Conservation (phyloP, 1,284 basidiomycete genomes). For the Apiotrichum porosum region DNA sequence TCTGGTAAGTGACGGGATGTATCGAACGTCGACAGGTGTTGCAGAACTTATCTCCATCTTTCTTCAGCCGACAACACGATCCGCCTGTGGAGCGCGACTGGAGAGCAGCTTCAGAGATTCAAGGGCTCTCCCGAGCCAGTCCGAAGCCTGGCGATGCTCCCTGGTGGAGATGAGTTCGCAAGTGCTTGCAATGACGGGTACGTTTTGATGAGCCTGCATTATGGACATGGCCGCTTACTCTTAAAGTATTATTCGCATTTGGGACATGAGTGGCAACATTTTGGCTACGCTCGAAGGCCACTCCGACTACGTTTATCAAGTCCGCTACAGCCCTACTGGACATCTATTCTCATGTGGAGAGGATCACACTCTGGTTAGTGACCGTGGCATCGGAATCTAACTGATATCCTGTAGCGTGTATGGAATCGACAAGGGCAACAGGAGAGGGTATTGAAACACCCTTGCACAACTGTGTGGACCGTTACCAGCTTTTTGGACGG, state of each 20-base stretch:
- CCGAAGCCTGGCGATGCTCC: conserved; percentile 22
- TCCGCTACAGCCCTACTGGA: conserved; percentile 1
- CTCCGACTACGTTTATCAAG: conserved; percentile 32
- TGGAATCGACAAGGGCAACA: conserved; percentile 14
- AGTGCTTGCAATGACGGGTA: conserved; percentile 1
- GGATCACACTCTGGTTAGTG: conserved; percentile 34
- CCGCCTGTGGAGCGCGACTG: conserved; percentile 25
- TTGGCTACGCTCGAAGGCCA: conserved; percentile 20
- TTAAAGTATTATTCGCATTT: conserved; percentile 29
- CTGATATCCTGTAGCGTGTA: conserved; percentile 10
- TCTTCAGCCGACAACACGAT: conserved; percentile 27
- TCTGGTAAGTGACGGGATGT: too few relatives aligned
- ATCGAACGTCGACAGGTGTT: too few relatives aligned
- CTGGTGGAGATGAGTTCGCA: conserved; percentile 19
- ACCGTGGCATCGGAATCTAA: not conserved
- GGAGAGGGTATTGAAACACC: conserved; percentile 19
- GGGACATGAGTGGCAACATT: conserved; percentile 20
- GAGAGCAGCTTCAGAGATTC: conserved; percentile 20
- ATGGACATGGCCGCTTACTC: too few relatives aligned
- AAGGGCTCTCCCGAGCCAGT: conserved; percentile 34
- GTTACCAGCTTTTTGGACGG: conserved; percentile 24
- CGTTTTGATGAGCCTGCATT: too few relatives aligned
- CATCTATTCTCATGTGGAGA: conserved; percentile 32
- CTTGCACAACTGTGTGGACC: conserved; percentile 38
- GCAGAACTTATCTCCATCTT: conserved; percentile 3